phyloP scores from a whole-genome alignment of 169 alveolate species.

The Eimeria sp. region DNA sequence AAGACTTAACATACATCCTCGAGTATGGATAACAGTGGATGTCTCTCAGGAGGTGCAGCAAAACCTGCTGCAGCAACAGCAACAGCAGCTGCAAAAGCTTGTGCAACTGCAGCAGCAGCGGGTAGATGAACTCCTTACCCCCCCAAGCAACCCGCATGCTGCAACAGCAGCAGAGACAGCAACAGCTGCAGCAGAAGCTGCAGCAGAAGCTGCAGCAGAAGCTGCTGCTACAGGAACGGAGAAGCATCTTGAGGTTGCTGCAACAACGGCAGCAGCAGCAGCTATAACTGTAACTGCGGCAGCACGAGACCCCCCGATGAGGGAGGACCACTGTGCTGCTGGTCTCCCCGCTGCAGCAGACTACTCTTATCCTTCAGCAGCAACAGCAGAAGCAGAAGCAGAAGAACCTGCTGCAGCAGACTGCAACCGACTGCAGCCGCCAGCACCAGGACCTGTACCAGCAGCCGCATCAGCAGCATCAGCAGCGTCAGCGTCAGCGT shows the following conservation, averaged over 20 bases:
- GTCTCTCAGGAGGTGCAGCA: slow-evolving; percentile 5
- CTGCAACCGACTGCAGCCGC: no score
- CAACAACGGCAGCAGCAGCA: slow-evolving; percentile 58
- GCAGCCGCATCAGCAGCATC: no score
- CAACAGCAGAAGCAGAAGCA: background rate
- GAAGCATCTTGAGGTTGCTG: background rate
- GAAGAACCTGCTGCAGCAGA: background rate
- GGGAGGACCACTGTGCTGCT: background rate
- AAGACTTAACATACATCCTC: background rate
- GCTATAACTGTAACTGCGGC: slow-evolving; percentile 13
- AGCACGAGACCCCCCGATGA: background rate
- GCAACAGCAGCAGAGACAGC: slow-evolving; percentile 10
- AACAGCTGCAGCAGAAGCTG: background rate
- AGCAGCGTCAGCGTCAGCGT: no score
- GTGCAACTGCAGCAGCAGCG: background rate
- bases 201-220: slow-evolving; percentile 9
- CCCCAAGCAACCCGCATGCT: background rate
- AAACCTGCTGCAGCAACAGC: slow-evolving; percentile 2
- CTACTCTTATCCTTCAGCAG: background rate
- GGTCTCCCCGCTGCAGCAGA: background rate
- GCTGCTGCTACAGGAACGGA: background rate
- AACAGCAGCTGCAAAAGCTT: background rate
- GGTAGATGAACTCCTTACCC: background rate
- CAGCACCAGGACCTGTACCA: no score
- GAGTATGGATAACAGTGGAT: background rate